phyloP scores from a whole-genome alignment of 2,329 filamentous ascomycete genomes.

The Fusarium pseudonygamai region DNA sequence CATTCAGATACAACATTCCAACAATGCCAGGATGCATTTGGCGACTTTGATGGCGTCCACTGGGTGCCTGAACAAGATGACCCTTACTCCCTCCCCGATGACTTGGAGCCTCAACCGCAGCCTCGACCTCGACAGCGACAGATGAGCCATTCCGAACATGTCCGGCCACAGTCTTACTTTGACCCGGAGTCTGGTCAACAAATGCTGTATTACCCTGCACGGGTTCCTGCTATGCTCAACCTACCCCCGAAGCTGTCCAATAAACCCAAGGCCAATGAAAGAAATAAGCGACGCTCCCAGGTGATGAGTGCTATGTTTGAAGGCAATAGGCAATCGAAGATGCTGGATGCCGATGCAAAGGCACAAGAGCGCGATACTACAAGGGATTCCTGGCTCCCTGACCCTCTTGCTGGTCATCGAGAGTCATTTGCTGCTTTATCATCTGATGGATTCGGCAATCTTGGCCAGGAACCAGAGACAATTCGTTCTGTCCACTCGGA shows the following conservation, averaged over 20 bases:
- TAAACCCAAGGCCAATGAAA: constrained; percentile 68
- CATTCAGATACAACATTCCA: constrained; percentile 70
- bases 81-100: constrained; percentile 28
- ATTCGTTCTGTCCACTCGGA: constrained; percentile 32
- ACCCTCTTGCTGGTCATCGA: constrained; percentile 54
- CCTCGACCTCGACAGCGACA: constrained; percentile 39
- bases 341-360: constrained; percentile 11
- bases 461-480: constrained; percentile 30
- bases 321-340: constrained; percentile 38
- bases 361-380: constrained; percentile 28
- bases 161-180: constrained; percentile 66
- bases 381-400: constrained; percentile 56
- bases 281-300: constrained; percentile 78
- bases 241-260: constrained; percentile 88
- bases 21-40: constrained; percentile 74
- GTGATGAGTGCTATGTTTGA: constrained; percentile 70
- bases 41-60: constrained; percentile 84
- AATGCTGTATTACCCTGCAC: constrained; percentile 96
- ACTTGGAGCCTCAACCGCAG: constrained; percentile 28
- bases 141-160: constrained; percentile 39
- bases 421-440: constrained; percentile 48
- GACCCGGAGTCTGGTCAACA: constrained; percentile 74
- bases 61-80: constrained; percentile 65
- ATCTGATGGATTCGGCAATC: constrained; percentile 36
- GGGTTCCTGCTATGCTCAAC: constrained; percentile 92